A percentile compares a stretch with the other conserved stretches of the same genome.
Evolutionary conservation across 2,329 filamentous ascomycete genomes (phyloP).

Genomic region (Fusarium sp.): DNA sequence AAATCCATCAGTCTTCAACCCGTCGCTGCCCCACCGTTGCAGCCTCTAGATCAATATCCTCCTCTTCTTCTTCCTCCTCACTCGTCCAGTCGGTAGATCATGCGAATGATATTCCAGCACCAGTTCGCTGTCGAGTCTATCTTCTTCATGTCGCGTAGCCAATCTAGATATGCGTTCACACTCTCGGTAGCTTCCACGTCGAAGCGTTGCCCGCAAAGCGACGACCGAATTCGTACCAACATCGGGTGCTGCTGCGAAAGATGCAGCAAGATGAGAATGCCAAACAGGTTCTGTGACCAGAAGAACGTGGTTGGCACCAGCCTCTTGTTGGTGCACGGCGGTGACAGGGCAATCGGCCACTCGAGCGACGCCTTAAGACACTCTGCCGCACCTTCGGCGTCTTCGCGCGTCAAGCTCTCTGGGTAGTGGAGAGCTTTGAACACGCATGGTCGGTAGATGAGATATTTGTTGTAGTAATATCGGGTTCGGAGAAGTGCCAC

Average conservation of each 20-base stretch:
- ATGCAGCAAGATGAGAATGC: conserved; percentile 67
- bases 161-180: conserved; percentile 66
- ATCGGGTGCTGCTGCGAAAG: conserved; percentile 64
- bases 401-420: conserved; percentile 64
- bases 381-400: conserved; percentile 65
- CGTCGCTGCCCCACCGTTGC: neutral
- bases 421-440: conserved; percentile 71
- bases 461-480: conserved; percentile 69
- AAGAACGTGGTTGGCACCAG: conserved; percentile 70
- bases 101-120: conserved; percentile 65
- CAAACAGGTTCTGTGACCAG: conserved; percentile 72
- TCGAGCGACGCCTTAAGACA: conserved; percentile 68
- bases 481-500: conserved; percentile 67
- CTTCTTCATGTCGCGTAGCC: conserved; percentile 68
- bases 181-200: conserved; percentile 64
- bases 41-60: neutral
- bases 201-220: conserved; percentile 61
- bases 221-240: conserved; percentile 61
- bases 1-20: conserved; percentile 3
- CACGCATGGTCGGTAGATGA: conserved; percentile 68
- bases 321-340: conserved; percentile 67
- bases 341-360: conserved; percentile 71
- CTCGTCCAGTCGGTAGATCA: conserved; percentile 57
- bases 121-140: conserved; percentile 67
- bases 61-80: conserved; percentile 1